Evolutionary conservation across 2,329 filamentous ascomycete species (phyloP), one percentile per base, ranked within the genome.

Genomic region (Phyllosticta ampelicida): DNA sequence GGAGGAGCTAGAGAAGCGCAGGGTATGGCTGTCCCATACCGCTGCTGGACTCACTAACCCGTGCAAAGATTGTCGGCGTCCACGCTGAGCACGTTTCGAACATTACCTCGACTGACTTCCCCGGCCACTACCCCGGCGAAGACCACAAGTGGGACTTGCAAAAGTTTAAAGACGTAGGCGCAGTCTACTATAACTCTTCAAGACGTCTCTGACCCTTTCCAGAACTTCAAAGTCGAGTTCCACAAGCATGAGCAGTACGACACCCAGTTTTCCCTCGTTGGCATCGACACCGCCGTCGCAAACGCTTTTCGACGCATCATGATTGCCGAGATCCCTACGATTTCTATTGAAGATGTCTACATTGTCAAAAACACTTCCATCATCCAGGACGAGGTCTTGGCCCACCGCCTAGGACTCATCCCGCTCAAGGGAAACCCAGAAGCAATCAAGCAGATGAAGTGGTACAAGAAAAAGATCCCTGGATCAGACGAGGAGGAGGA

Each of bases 281-380:
- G 92, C 65, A 77, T 96, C 66, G 94, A 99, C 71, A 90, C 94
- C 67, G 86, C 90, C 57, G 85, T 99, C 70, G 90, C 94, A 68
- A 99, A 99, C 72, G 94, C 95, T 68, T 96, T 97, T 78, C 90
- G 94, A 61, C 90, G 94, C 66, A 97, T 97, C 67, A 81, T 97
- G 67, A 87, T 99, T 72, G 83, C 92, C 65, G 95, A 99, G 77
- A 88, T 99, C 56, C 90, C 92, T 18, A 94, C 90, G 1, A 81
- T 99, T 51, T 94, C 95, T 64, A 91, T 99, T 67, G 94, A 99
- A 78, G 86, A 85, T 62, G 89, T 95, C 70, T 99, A 87, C 75
- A 85, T 97, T 63, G 83, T 89, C 71, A 95, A 96, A 78, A 99
- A 99, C 78, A 97, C 92, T 54, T 96, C 90, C 5, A 90, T 99